Evolutionary conservation across 495 filamentous ascomycete species (phyloP).

Genomic region (Penicillium odoratum): DNA sequence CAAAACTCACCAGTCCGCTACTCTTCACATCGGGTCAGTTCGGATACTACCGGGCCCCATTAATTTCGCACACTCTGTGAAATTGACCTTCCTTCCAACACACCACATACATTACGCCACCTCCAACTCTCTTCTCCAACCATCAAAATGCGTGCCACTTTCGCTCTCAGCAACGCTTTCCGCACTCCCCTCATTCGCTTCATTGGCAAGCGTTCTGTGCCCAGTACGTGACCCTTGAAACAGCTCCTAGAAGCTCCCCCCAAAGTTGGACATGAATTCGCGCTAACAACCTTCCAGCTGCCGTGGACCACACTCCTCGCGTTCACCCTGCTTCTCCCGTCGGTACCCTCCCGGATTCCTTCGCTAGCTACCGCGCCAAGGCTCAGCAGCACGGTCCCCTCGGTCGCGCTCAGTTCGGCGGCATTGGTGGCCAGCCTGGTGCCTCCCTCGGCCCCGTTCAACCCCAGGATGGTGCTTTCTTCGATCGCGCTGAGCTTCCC

Average conservation of each 20-base stretch:
- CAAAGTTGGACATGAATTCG: conserved; percentile 16
- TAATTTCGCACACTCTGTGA: conserved; percentile 31
- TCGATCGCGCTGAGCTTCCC: conserved; percentile 88
- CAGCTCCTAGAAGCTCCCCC: background rate
- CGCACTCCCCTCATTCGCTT: conserved; percentile 88
- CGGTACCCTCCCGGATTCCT: conserved; percentile 63
- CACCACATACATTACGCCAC: conserved; percentile 9
- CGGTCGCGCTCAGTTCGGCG: conserved; percentile 44
- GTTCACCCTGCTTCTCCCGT: conserved; percentile 67
- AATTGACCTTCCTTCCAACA: conserved; percentile 22
- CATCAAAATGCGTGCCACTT: conserved; percentile 64
- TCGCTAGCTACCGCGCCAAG: conserved; percentile 87
- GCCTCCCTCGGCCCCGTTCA: conserved; percentile 67
- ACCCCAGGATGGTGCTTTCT: conserved; percentile 72
- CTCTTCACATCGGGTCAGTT: conserved; percentile 26
- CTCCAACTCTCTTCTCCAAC: background rate
- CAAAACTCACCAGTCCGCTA: conserved; percentile 5
- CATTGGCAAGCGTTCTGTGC: conserved; percentile 80
- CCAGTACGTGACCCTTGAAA: conserved; percentile 57
- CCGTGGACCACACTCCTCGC: conserved; percentile 67
- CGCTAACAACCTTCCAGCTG: conserved; percentile 46
- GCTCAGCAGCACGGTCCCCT: conserved; percentile 94
- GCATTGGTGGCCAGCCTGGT: conserved; percentile 66
- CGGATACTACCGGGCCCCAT: conserved; percentile 36
- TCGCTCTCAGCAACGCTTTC: conserved; percentile 64